Percentiles rank a stretch among this genome's conserved stretches.
Evolutionary conservation across 192 early-diverging fungal species (phyloP).

Genomic region (Spinellus fusiger): DNA sequence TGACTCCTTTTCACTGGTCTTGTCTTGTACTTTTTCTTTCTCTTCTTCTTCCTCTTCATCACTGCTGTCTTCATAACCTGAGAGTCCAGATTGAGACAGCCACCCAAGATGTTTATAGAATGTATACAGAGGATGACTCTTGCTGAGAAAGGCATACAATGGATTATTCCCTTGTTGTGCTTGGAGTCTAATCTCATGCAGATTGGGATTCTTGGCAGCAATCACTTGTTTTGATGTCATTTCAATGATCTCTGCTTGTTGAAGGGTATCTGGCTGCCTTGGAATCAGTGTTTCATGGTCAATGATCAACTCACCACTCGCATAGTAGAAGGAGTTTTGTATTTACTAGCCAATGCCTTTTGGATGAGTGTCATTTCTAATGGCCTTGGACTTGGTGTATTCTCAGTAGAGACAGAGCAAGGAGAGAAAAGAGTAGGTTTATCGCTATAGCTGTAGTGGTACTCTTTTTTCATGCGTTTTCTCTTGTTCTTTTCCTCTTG

Average conservation of each 20-base stretch:
- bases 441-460: too few relatives aligned
- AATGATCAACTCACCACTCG: constrained; percentile 25
- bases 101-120: constrained; percentile 67
- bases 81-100: constrained; percentile 56
- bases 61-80: constrained; percentile 40
- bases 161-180: constrained; percentile 68
- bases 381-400: background rate
- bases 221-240: constrained; percentile 50
- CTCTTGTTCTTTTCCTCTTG: constrained; percentile 12
- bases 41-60: constrained; percentile 13
- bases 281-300: background rate
- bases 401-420: too few relatives aligned
- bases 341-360: constrained; percentile 32
- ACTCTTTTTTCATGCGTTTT: background rate
- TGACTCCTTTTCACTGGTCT: background rate
- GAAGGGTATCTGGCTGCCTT: constrained; percentile 43
- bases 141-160: constrained; percentile 65
- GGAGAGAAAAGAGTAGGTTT: too few relatives aligned
- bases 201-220: constrained; percentile 44
- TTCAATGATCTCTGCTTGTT: constrained; percentile 64
- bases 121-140: constrained; percentile 47
- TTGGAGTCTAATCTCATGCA: constrained; percentile 61
- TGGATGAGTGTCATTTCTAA: constrained; percentile 1
- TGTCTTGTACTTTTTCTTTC: background rate
- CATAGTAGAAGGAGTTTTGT: constrained; percentile 45